A percentile compares a stretch with the other conserved stretches of the same genome.
Conservation (phyloP, 768 basidiomycete genomes). For the Lactifluus pinguis region DNA sequence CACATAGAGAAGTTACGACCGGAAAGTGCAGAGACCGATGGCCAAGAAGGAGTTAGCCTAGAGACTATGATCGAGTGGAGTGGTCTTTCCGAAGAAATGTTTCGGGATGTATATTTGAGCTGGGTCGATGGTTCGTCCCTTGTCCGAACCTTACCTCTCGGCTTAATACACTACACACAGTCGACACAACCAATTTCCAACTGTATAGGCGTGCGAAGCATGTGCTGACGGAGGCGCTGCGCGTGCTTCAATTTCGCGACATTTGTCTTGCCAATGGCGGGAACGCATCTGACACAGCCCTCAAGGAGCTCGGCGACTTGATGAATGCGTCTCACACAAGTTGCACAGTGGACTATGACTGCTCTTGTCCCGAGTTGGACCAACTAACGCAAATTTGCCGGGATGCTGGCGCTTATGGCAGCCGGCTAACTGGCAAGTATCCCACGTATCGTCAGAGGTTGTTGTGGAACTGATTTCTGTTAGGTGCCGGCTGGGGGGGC, state of each 20-base stretch:
- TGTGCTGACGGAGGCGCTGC: slow-evolving; percentile 69
- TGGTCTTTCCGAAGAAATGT: slow-evolving; percentile 44
- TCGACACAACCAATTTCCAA: slow-evolving; percentile 74
- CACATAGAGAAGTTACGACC: slow-evolving; percentile 49
- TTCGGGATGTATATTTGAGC: slow-evolving; percentile 61
- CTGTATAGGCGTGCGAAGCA: slow-evolving; percentile 77
- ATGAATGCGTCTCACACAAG: slow-evolving; percentile 76
- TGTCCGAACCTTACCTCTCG: not conserved
- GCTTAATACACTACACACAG: slow-evolving; percentile 29
- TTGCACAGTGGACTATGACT: slow-evolving; percentile 63
- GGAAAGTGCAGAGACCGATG: slow-evolving; percentile 28
- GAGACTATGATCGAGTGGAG: slow-evolving; percentile 65
- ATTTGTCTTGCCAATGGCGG: slow-evolving; percentile 33
- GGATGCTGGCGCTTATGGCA: slow-evolving; percentile 69
- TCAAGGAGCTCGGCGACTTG: slow-evolving; percentile 50
- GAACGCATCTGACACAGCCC: slow-evolving; percentile 24
- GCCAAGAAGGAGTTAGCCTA: slow-evolving; percentile 54
- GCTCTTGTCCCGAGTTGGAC: slow-evolving; percentile 74
- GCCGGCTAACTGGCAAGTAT: slow-evolving; percentile 66
- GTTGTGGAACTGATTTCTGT: not conserved
- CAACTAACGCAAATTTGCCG: slow-evolving; percentile 54
- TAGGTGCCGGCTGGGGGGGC: slow-evolving; percentile 88
- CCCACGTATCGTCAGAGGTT: not conserved
- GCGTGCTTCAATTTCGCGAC: slow-evolving; percentile 70
- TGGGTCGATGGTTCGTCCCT: slow-evolving; percentile 63